Percentiles rank a stretch among this genome's conserved stretches.
phyloP scores from a whole-genome alignment of 2,329 filamentous ascomycete genomes.

The Exophiala alcalophila region DNA sequence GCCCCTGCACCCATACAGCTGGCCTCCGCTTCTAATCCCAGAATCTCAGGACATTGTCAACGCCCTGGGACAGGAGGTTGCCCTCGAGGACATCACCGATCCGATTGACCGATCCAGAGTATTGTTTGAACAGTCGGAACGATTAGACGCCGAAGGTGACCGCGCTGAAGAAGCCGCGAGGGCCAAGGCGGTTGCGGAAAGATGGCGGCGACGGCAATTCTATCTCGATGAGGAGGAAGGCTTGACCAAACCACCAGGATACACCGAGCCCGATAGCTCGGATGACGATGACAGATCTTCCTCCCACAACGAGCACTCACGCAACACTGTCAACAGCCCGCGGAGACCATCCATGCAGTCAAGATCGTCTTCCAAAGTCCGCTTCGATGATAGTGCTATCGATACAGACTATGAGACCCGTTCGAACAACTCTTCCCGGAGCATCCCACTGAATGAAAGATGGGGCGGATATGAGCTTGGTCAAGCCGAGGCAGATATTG shows the following conservation, averaged over 20 bases:
- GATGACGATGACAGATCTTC: constrained; percentile 36
- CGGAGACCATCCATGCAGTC: constrained; percentile 54
- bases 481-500: constrained; percentile 75
- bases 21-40: constrained; percentile 19
- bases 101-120: constrained; percentile 42
- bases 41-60: constrained; percentile 39
- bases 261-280: constrained; percentile 44
- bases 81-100: constrained; percentile 43
- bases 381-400: constrained; percentile 68
- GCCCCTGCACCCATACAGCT: constrained; percentile 26
- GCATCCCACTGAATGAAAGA: constrained; percentile 62
- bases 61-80: constrained; percentile 43
- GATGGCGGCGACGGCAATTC: constrained; percentile 74
- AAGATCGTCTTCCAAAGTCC: constrained; percentile 74
- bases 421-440: constrained; percentile 71
- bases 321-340: constrained; percentile 15
- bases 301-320: constrained; percentile 8
- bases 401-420: constrained; percentile 65
- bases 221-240: constrained; percentile 86
- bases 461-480: constrained; percentile 78
- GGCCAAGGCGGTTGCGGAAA: constrained; percentile 56
- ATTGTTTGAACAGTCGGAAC: constrained; percentile 38
- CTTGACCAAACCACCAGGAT: constrained; percentile 60
- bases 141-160: constrained; percentile 41
- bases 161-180: constrained; percentile 38